A percentile compares a stretch with the other conserved stretches of the same genome.
Conservation (phyloP, 805 yeast genomes). For the Middelhovenomyces tepae region DNA sequence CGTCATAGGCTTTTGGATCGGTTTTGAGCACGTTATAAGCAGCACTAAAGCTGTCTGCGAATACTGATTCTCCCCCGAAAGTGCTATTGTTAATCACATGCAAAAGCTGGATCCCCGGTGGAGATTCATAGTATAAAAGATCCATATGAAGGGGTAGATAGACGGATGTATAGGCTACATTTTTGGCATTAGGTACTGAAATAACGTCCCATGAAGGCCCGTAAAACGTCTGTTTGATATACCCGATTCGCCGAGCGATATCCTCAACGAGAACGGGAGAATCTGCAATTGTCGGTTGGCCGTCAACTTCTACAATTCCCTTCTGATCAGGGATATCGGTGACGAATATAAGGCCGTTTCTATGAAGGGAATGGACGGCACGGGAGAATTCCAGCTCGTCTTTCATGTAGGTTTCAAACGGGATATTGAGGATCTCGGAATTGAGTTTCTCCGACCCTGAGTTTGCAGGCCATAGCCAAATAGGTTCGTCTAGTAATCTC, state of each 20-base stretch:
- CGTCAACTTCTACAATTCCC: constrained; percentile 20
- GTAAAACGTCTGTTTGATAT: constrained; percentile 60
- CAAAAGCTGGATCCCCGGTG: constrained; percentile 68
- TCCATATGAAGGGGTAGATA: constrained; percentile 73
- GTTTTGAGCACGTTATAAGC: constrained; percentile 43
- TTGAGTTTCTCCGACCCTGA: constrained; percentile 14
- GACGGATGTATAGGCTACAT: constrained; percentile 59
- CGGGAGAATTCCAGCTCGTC: constrained; percentile 29
- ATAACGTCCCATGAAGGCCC: constrained; percentile 65
- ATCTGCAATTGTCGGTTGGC: constrained; percentile 19
- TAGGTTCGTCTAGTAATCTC: constrained; percentile 29
- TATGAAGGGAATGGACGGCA: constrained; percentile 40
- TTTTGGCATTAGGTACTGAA: constrained; percentile 43
- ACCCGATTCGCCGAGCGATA: constrained; percentile 52
- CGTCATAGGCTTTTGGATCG: constrained; percentile 58
- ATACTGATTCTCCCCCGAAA: constrained; percentile 58
- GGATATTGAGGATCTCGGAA: constrained; percentile 23
- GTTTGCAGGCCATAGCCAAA: constrained; percentile 21
- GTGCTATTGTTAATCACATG: constrained; percentile 42
- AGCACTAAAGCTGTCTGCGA: constrained; percentile 63
- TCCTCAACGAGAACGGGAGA: constrained; percentile 27
- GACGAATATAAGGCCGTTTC: constrained; percentile 49
- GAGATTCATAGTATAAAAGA: constrained; percentile 65
- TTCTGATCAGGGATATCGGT: constrained; percentile 39
- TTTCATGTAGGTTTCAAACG: constrained; percentile 35